Base-by-base conservation (phyloP, 129 eudicot genomes). In the Tanacetum coccineum region DNA sequence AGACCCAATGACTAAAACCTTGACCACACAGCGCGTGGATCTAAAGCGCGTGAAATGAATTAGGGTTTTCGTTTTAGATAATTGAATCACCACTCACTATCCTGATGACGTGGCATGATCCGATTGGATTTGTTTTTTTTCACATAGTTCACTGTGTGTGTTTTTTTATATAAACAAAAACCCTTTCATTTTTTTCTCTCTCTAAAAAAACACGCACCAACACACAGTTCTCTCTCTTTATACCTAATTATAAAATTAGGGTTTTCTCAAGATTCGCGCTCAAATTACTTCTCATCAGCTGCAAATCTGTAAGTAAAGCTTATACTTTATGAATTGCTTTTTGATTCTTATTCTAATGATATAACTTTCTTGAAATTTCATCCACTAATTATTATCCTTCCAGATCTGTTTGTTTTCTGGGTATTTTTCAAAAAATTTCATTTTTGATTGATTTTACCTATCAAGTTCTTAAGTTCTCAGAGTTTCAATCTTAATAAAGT, bases 401-500 rank as follows among this genome's bases (percentile, higher is more conserved):
- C 74, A 75, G 79, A 75, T 75, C 79, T 75, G 68, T 67, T 67
- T 15, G 65, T 62, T 17, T 62, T 72, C 56, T 75, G 74, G 79
- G 74, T 68, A 50, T 44, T 59, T 75, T 59, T 25, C 4, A 30
- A 36, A 36, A 7, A 0, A 3, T 28, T 75, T 67, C 22, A 52
- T 14, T 66, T 30, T 48, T 48, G 50, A 5, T 39, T 50, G 13
- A 47, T 67, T 26, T 9, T 49, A 47, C 32, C 3, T 36, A 12
- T 12, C 39, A 30, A 40, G 3, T 4, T 17, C 15, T 19, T 47
- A 44, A 10, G 40, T 26, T 56, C 2, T 73, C 7, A 0, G 30
- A 52, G 10, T 40, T 66, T 7, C 3, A 20, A 26, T 61, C 46
- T 60, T 50, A 0, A 46, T 22, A 46, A 55, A 65, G 54, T 19